Percentiles rank a stretch among this genome's conserved stretches.
Evolutionary conservation across 768 basidiomycete species (phyloP).

Genomic region (Trametes punicea): DNA sequence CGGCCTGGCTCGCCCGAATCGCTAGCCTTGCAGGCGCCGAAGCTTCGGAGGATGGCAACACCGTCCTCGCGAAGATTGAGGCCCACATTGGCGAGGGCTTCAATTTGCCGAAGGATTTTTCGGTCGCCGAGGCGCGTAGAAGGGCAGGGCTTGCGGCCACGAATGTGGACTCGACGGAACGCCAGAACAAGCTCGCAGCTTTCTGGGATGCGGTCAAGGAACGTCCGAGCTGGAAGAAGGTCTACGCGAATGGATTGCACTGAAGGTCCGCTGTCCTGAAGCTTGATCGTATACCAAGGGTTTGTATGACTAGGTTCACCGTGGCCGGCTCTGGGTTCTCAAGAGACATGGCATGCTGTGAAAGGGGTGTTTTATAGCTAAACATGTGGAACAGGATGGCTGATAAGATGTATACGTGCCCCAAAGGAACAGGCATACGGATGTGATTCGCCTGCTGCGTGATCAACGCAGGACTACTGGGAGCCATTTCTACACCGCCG

Average conservation of each 20-base stretch:
- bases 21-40: constrained; percentile 55
- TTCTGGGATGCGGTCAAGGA: constrained; percentile 72
- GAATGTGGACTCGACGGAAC: constrained; percentile 29
- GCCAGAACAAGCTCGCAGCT: constrained; percentile 52
- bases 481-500: too few species aligned
- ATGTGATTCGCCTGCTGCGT: too few species aligned
- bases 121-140: constrained; percentile 32
- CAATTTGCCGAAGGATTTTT: constrained; percentile 41
- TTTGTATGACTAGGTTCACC: neutral
- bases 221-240: constrained; percentile 68
- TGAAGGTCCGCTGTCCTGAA: constrained; percentile 22
- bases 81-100: constrained; percentile 46
- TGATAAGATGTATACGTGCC: too few species aligned
- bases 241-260: constrained; percentile 50
- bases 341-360: neutral
- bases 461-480: too few species aligned
- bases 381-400: neutral
- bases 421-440: too few species aligned
- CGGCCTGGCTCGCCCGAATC: constrained; percentile 68
- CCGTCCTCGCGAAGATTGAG: constrained; percentile 50
- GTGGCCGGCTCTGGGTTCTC: neutral
- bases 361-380: neutral
- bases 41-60: constrained; percentile 47
- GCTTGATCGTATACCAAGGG: neutral
- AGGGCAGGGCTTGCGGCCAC: constrained; percentile 27